These are phyloP conservation scores for Dactylonectria estremocensis DNA, from an alignment of 2,329 filamentous ascomycete species.

Conservation along the genomic window DNA sequence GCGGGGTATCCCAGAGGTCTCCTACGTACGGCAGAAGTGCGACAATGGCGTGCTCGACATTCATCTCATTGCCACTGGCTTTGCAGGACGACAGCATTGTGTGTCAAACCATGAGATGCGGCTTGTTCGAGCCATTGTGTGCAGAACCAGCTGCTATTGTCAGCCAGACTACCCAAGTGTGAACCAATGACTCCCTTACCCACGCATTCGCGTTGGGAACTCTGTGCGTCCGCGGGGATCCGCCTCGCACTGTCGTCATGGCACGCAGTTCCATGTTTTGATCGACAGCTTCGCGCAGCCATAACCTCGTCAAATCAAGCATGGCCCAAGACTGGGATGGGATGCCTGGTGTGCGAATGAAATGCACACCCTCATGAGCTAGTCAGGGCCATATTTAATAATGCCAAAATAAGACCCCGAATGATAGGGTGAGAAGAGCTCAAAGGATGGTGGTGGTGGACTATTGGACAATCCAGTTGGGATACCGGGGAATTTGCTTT, in stretches of 20 bases:
- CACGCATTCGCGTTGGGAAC: background rate
- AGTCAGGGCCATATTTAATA: background rate
- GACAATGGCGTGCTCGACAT: slow-evolving; percentile 1
- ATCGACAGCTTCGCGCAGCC: slow-evolving; percentile 19
- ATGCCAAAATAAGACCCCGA: background rate
- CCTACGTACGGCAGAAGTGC: slow-evolving; percentile 15
- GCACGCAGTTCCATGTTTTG: background rate
- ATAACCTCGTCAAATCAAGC: slow-evolving; percentile 14
- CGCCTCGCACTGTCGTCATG: slow-evolving; percentile 9
- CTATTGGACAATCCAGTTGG: background rate
- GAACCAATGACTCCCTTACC: too few relatives aligned
- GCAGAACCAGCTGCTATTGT: background rate
- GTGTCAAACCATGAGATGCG: background rate
- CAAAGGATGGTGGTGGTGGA: background rate
- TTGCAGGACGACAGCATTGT: background rate
- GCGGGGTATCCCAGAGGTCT: slow-evolving; percentile 8
- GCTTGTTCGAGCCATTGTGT: background rate
- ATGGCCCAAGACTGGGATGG: slow-evolving; percentile 7
- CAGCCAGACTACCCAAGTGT: too few relatives aligned
- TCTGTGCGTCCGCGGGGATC: slow-evolving; percentile 3
- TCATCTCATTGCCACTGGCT: background rate
- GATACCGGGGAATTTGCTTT: slow-evolving; percentile 4
- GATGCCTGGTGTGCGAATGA: background rate
- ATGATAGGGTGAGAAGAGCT: background rate
- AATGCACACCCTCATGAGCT: background rate